Base-by-base conservation (phyloP, 2,329 filamentous ascomycete genomes). In the Ophiostoma sp. region DNA sequence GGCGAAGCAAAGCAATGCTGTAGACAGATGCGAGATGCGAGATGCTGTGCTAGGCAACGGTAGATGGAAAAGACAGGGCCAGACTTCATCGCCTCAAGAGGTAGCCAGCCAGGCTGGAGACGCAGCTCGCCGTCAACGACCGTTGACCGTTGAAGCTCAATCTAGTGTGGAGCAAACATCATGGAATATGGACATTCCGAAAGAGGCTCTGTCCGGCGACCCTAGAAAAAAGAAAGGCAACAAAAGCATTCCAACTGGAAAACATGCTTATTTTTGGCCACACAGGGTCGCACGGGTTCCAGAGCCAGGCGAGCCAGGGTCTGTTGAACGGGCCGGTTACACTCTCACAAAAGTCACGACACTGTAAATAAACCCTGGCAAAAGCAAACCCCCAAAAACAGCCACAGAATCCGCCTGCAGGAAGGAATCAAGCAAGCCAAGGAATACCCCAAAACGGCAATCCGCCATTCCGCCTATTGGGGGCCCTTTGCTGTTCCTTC, bases 241-340 rank as follows among this genome's bases (percentile, higher is more conserved):
- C 50, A 8, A 28, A n/a, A n/a, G n/a, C n/a, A n/a, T n/a, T n/a
- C n/a, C n/a, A n/a, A n/a, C n/a, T n/a, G n/a, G n/a, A 63, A 63
- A 63, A n/a, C 57, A 63, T 39, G 57, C 57, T 63, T 45, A 66
- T 66, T 66, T 63, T 45, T 66, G 33, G 61, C 59, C 36, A 45
- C 36, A 45, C 36, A 45, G 36, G 39, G 61, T 66, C 22, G 45
- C 22, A 45, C 45, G n/a, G 61, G 61, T 17, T 42, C 39, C 15
- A 42, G 39, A 42, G 39, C 39, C 39, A 25, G 42, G 42, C 42
- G 42, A 17, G 42, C 42, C 19, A n/a, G n/a, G n/a, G 36, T 9
- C 61, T 45, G 36, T 9, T 19, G 12, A 63, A 12, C 33, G 31
- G 59, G n/a, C 36, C 59, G 11, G 36, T 42, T 36, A 25, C 59